Percentiles rank a stretch among this genome's conserved stretches.
Conservation (phyloP, 2,329 filamentous ascomycete genomes). For the Pseudopithomyces maydicus region DNA sequence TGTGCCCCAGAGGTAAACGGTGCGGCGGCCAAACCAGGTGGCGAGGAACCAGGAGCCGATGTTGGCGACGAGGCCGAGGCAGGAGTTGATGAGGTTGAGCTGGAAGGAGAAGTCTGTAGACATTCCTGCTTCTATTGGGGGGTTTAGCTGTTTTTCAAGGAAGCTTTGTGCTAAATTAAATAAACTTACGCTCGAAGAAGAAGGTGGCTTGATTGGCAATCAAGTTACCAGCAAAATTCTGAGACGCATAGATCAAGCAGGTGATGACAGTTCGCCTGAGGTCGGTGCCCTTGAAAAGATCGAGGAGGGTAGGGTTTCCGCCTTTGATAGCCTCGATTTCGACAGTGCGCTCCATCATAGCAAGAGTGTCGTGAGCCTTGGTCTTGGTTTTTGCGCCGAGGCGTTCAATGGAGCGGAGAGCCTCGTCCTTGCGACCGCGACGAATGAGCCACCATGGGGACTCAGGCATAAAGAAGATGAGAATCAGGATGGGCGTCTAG, state of each 20-base stretch:
- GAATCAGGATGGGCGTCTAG: conserved; percentile 48
- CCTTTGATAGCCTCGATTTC: conserved; percentile 55
- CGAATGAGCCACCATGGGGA: conserved; percentile 48
- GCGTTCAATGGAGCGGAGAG: conserved; percentile 54
- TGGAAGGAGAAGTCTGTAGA: conserved; percentile 60
- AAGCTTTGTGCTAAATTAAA: no score
- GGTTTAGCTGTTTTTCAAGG: conserved; percentile 14
- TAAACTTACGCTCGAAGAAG: conserved; percentile 60
- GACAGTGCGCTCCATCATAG: conserved; percentile 63
- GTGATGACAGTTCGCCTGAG: conserved; percentile 59
- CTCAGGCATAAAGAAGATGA: conserved; percentile 53
- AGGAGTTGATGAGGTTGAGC: conserved; percentile 67
- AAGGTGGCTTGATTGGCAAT: conserved; percentile 67
- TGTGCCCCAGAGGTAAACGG: conserved; percentile 66
- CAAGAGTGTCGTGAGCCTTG: conserved; percentile 52
- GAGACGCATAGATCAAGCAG: conserved; percentile 61
- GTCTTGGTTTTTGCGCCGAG: conserved; percentile 53
- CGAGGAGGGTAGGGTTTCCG: conserved; percentile 54
- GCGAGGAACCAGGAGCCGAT: conserved; percentile 70
- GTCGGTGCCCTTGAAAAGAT: conserved; percentile 61
- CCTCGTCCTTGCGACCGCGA: conserved; percentile 46
- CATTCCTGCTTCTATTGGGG: conserved; percentile 63
- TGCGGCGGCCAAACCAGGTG: conserved; percentile 65
- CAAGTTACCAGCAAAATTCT: conserved; percentile 65
- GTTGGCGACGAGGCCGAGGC: conserved; percentile 64